Conservation (phyloP, 176 grass and related monocot genomes). For the Bolboschoenus planiculmis region DNA sequence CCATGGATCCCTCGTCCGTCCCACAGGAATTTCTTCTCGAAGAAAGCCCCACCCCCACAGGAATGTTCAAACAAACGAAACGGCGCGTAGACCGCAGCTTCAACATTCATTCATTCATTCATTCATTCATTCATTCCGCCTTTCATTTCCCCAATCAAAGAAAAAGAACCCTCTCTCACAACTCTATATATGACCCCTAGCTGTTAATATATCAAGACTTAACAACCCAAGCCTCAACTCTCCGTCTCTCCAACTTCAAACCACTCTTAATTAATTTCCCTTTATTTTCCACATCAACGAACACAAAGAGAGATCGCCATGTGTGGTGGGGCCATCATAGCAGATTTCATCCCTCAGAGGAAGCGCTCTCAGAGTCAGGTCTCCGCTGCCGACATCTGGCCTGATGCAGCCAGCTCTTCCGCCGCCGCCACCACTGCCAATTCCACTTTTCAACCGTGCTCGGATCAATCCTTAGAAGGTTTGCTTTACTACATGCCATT, state of each 20-base stretch:
- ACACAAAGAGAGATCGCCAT: background rate
- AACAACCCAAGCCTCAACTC: no score
- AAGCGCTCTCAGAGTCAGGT: background rate
- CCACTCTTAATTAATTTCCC: no score
- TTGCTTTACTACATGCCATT: background rate
- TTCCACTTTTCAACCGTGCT: background rate
- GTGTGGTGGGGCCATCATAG: conserved; percentile 25
- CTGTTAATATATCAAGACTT: no score
- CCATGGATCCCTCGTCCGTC: no score
- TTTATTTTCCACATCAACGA: no score
- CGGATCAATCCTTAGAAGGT: background rate
- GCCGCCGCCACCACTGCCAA: background rate
- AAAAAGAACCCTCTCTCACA: background rate
- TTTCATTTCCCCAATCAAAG: background rate
- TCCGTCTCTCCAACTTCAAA: background rate
- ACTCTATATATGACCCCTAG: background rate
- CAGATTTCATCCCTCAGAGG: conserved; percentile 13
- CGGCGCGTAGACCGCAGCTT: background rate
- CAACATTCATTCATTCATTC: no score
- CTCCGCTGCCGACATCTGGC: background rate
- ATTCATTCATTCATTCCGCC: no score
- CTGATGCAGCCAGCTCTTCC: background rate
- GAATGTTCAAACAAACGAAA: background rate
- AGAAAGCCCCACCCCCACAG: no score
- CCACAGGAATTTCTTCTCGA: no score